A percentile compares a stretch with the other conserved stretches of the same genome.
phyloP scores from a whole-genome alignment of 1,139 yeast genomes.

The Pichia sp. region DNA sequence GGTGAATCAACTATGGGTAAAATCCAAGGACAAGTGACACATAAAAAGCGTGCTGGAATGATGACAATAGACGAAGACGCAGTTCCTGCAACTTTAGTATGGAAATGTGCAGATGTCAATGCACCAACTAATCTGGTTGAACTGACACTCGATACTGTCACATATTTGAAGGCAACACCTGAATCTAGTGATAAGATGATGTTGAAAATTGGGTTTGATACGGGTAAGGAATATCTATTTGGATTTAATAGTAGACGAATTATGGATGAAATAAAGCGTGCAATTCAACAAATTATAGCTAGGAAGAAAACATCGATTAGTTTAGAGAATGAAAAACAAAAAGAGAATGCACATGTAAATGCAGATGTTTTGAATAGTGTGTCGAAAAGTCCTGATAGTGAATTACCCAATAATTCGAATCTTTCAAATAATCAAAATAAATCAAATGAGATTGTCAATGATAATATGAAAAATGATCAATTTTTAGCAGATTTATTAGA shows the following conservation, averaged over 20 bases:
- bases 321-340: slow-evolving; percentile 6
- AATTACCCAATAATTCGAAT: neutral
- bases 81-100: slow-evolving; percentile 54
- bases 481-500: slow-evolving; percentile 36
- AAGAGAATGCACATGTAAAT: slow-evolving; percentile 14
- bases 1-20: slow-evolving; percentile 8
- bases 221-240: slow-evolving; percentile 31
- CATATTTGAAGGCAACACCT: slow-evolving; percentile 69
- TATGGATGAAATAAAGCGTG: slow-evolving; percentile 66
- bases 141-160: slow-evolving; percentile 45
- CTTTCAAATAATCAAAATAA: neutral
- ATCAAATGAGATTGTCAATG: neutral
- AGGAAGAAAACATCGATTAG: slow-evolving; percentile 43
- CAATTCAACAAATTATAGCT: slow-evolving; percentile 65
- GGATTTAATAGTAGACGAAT: slow-evolving; percentile 65
- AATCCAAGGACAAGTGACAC: slow-evolving; percentile 53
- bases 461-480: slow-evolving; percentile 23
- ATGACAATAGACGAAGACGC: slow-evolving; percentile 58
- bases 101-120: slow-evolving; percentile 65
- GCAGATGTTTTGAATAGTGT: slow-evolving; percentile 1
- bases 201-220: slow-evolving; percentile 45
- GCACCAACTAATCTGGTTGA: slow-evolving; percentile 39
- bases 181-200: slow-evolving; percentile 64
- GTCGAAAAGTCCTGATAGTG: neutral
- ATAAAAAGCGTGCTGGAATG: slow-evolving; percentile 62